A percentile compares a stretch with the other conserved stretches of the same genome.
Evolutionary conservation across 148 eudicot species (phyloP).

Genomic region (Salicornia ramosissima): DNA sequence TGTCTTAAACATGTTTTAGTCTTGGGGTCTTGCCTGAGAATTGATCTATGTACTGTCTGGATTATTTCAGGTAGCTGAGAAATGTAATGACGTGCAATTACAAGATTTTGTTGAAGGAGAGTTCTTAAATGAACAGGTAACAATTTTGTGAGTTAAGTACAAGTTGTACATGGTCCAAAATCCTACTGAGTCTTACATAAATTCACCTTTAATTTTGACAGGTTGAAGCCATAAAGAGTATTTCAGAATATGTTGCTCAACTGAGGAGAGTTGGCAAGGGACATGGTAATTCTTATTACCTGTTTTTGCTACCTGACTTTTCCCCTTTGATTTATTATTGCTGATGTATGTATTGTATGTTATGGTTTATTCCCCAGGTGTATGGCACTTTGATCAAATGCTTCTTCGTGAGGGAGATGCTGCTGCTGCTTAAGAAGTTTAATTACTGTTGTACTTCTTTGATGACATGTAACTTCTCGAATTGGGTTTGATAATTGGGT

Average conservation of each 20-base stretch:
- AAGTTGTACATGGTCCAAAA: too few species aligned
- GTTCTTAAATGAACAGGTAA: constrained; percentile 51
- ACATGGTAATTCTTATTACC: constrained; percentile 36
- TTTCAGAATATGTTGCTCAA: constrained; percentile 57
- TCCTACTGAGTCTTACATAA: background rate
- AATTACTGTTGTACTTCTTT: background rate
- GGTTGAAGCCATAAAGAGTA: constrained; percentile 62
- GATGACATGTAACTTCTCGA: constrained; percentile 11
- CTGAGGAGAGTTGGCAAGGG: constrained; percentile 63
- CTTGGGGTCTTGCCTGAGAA: too few species aligned
- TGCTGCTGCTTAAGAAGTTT: constrained; percentile 26
- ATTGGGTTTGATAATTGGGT: background rate
- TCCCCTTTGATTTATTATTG: background rate
- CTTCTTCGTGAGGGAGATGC: constrained; percentile 48
- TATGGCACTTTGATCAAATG: constrained; percentile 90
- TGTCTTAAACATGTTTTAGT: too few species aligned
- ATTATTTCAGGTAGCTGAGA: constrained; percentile 42
- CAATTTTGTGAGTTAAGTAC: background rate
- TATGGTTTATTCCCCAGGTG: constrained; percentile 44
- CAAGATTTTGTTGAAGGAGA: constrained; percentile 54
- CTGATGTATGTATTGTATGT: background rate
- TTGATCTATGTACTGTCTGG: constrained; percentile 5
- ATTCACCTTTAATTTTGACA: background rate
- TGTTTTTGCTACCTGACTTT: background rate
- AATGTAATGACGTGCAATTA: constrained; percentile 50